These are phyloP conservation scores for Coemansia biformis DNA, from an alignment of 192 early-diverging fungal genomes.

Conservation along the genomic window DNA sequence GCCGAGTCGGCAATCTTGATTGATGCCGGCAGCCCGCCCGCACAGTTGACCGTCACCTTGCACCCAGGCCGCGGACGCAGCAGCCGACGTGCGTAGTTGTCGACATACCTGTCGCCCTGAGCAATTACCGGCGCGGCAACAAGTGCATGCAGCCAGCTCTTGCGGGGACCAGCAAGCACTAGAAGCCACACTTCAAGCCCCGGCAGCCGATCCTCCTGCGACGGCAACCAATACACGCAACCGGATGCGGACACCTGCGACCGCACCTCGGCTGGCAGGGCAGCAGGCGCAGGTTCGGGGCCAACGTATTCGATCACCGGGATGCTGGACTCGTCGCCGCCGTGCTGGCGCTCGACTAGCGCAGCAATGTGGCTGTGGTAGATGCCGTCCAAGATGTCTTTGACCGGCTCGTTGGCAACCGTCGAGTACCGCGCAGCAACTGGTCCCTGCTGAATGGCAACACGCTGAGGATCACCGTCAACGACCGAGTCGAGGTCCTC, in stretches of 20 bases:
- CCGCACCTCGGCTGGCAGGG: conserved; percentile 2
- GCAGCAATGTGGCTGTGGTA: conserved; percentile 68
- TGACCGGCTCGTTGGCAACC: too few relatives aligned
- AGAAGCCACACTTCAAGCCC: conserved; percentile 59
- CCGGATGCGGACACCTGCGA: neutral
- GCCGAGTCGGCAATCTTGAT: conserved; percentile 24
- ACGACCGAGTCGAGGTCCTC: too few relatives aligned
- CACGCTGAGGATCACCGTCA: too few relatives aligned
- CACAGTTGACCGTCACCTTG: neutral
- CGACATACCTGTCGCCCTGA: conserved; percentile 56
- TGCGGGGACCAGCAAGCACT: too few relatives aligned
- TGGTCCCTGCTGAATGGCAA: too few relatives aligned
- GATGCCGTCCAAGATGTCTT: too few relatives aligned
- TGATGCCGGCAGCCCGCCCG: neutral
- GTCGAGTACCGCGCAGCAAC: too few relatives aligned
- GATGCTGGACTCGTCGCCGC: too few relatives aligned
- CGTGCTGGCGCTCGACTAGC: conserved; percentile 71
- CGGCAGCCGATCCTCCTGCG: conserved; percentile 5
- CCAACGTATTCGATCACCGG: conserved; percentile 77
- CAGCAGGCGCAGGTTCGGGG: neutral
- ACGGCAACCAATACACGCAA: conserved; percentile 9
- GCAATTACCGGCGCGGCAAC: conserved; percentile 66
- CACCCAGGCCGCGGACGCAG: conserved; percentile 55
- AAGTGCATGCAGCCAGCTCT: conserved; percentile 72
- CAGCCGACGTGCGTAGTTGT: conserved; percentile 58